Conservation (phyloP, 768 basidiomycete genomes). For the Guyanaporus albipodus region DNA sequence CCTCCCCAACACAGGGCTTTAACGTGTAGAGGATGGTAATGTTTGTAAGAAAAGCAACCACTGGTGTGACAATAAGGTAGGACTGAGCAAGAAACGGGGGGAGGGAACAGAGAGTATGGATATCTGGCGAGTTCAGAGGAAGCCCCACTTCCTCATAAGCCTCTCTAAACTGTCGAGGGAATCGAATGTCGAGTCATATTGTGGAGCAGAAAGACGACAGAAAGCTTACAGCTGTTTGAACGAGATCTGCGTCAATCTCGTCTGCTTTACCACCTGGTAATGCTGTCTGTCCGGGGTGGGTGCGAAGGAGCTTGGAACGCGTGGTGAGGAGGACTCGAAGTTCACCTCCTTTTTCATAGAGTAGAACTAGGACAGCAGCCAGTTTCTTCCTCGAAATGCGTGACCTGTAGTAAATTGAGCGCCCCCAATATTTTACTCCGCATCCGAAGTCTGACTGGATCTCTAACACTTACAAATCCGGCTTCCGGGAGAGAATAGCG, state of each 20-base stretch:
- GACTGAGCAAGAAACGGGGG: conserved; percentile 67
- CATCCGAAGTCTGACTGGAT: not conserved
- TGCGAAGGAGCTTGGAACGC: conserved; percentile 67
- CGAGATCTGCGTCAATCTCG: conserved; percentile 53
- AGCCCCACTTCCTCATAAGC: conserved; percentile 83
- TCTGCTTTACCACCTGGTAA: conserved; percentile 81
- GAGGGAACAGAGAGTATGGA: conserved; percentile 58
- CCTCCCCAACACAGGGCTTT: conserved; percentile 59
- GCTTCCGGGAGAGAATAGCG: conserved; percentile 27
- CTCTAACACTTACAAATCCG: conserved; percentile 49
- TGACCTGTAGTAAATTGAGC: conserved; percentile 26
- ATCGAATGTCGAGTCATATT: not conserved
- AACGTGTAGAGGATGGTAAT: conserved; percentile 46
- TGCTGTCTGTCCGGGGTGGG: conserved; percentile 80
- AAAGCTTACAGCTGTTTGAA: conserved; percentile 68
- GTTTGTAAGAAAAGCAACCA: conserved; percentile 66
- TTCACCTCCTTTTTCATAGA: conserved; percentile 66
- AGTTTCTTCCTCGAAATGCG: conserved; percentile 41
- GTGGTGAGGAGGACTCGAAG: conserved; percentile 83
- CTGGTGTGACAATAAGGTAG: conserved; percentile 71
- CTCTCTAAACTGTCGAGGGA: conserved; percentile 60
- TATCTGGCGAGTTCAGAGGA: conserved; percentile 49
- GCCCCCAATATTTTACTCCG: not conserved
- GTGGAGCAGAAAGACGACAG: not conserved
- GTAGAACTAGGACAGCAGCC: conserved; percentile 74